A percentile compares a stretch with the other conserved stretches of the same genome.
Conservation (phyloP, 306 rosid genomes). For the Fragaria iinumae region DNA sequence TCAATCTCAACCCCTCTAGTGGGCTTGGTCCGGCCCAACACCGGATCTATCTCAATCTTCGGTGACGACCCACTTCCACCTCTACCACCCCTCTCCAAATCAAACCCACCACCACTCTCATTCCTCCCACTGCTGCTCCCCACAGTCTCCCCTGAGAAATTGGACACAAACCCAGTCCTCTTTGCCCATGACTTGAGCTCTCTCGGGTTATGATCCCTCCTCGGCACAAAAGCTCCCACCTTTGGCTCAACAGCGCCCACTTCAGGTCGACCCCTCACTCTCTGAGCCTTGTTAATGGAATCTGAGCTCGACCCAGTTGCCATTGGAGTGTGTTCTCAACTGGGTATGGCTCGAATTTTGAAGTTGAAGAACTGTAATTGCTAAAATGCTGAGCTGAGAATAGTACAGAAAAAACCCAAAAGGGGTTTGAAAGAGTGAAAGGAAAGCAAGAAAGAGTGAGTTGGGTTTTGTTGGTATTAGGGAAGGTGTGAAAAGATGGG, state of each 20-base stretch:
- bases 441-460: slow-evolving; percentile 38
- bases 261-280: slow-evolving; percentile 33
- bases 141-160: slow-evolving; percentile 63
- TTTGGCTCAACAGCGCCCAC: slow-evolving; percentile 32
- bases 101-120: slow-evolving; percentile 45
- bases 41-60: slow-evolving; percentile 80
- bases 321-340: slow-evolving; percentile 38
- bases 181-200: slow-evolving; percentile 88
- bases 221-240: slow-evolving; percentile 65
- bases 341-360: slow-evolving; percentile 20
- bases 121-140: slow-evolving; percentile 52
- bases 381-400: background rate
- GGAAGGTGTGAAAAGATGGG: background rate
- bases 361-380: background rate
- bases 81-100: slow-evolving; percentile 47
- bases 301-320: slow-evolving; percentile 50
- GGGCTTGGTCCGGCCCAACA: slow-evolving; percentile 61
- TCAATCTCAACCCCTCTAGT: slow-evolving; percentile 57
- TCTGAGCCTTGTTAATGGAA: slow-evolving; percentile 23
- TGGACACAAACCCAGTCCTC: slow-evolving; percentile 86
- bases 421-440: slow-evolving; percentile 37
- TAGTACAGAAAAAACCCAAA: background rate
- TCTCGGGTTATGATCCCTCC: slow-evolving; percentile 62
- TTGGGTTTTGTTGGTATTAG: slow-evolving; percentile 4
- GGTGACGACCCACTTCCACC: slow-evolving; percentile 65